These are phyloP conservation scores for Rhodosorus marinus DNA, from an alignment of 23 red algal species.

Conservation along the genomic window DNA sequence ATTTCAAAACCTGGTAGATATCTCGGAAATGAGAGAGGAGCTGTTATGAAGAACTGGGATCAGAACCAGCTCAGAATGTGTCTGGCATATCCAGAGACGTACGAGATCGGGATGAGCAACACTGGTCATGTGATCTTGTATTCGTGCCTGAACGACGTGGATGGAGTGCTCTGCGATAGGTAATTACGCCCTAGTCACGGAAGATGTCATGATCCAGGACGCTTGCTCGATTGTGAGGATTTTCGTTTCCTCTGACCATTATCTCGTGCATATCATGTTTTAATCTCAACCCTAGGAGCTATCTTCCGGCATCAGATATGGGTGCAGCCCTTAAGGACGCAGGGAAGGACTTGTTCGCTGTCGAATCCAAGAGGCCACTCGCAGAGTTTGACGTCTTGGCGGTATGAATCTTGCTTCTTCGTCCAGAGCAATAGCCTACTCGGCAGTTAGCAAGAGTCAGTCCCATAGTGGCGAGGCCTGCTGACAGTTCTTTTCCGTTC, in stretches of 20 bases:
- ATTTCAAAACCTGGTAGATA: constrained; percentile 42
- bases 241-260: too few species aligned
- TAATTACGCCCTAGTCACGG: too few species aligned
- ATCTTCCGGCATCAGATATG: constrained; percentile 51
- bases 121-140: constrained; percentile 57
- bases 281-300: too few species aligned
- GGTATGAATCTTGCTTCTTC: too few species aligned
- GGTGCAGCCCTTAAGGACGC: constrained; percentile 8
- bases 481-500: too few species aligned
- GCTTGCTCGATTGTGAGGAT: too few species aligned
- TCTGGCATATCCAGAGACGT: constrained; percentile 55
- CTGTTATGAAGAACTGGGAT: constrained; percentile 22
- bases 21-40: constrained; percentile 51
- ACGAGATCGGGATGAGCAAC: constrained; percentile 51
- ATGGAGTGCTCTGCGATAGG: constrained; percentile 32
- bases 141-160: constrained; percentile 37
- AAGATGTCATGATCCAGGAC: too few species aligned
- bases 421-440: too few species aligned
- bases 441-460: too few species aligned
- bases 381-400: constrained; percentile 34
- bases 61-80: constrained; percentile 22
- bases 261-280: too few species aligned
- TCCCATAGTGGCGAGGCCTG: too few species aligned
- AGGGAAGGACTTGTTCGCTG: constrained; percentile 25
- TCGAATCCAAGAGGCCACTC: constrained; percentile 37